Evolutionary conservation across 495 filamentous ascomycete species (phyloP).

Genomic region (Talaromyces adpressus): DNA sequence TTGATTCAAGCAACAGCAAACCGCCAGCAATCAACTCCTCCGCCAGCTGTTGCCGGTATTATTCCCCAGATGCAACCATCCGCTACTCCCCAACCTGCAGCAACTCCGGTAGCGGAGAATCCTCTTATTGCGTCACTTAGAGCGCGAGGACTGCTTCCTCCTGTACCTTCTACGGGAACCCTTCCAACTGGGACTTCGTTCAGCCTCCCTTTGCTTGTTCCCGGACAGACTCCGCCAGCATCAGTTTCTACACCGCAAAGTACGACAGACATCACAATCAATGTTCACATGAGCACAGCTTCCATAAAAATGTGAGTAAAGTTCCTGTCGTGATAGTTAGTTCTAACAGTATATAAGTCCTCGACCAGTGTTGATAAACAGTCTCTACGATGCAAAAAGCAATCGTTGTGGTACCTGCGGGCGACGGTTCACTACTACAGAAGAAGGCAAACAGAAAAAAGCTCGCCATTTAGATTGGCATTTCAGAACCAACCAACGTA

Average conservation of each 20-base stretch:
- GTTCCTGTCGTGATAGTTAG: too few relatives aligned
- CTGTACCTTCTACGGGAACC: conserved; percentile 9
- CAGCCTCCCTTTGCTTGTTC: conserved; percentile 32
- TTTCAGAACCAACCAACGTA: conserved; percentile 85
- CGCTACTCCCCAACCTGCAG: conserved; percentile 24
- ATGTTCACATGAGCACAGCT: conserved; percentile 60
- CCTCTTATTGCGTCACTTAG: conserved; percentile 40
- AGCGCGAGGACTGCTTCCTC: conserved; percentile 40
- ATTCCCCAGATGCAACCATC: conserved; percentile 17
- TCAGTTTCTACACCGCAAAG: conserved; percentile 12
- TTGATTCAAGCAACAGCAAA: conserved; percentile 43
- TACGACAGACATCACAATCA: conserved; percentile 36
- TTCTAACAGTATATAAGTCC: conserved; percentile 52
- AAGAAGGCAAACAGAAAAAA: conserved; percentile 75
- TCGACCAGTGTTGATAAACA: conserved; percentile 62
- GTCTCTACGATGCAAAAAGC: conserved; percentile 70
- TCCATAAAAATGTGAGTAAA: conserved; percentile 71
- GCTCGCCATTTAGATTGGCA: conserved; percentile 97
- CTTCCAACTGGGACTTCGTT: conserved; percentile 16
- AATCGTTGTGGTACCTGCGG: conserved; percentile 89
- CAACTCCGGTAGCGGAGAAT: conserved; percentile 22
- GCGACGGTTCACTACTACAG: conserved; percentile 69
- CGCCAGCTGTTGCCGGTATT: conserved; percentile 24
- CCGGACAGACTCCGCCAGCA: conserved; percentile 32
- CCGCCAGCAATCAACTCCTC: conserved; percentile 34